Evolutionary conservation across 1,284 basidiomycete genomes (phyloP), one percentile per base, ranked within the genome.

Genomic region (Mycosarcoma mackinlayi): DNA sequence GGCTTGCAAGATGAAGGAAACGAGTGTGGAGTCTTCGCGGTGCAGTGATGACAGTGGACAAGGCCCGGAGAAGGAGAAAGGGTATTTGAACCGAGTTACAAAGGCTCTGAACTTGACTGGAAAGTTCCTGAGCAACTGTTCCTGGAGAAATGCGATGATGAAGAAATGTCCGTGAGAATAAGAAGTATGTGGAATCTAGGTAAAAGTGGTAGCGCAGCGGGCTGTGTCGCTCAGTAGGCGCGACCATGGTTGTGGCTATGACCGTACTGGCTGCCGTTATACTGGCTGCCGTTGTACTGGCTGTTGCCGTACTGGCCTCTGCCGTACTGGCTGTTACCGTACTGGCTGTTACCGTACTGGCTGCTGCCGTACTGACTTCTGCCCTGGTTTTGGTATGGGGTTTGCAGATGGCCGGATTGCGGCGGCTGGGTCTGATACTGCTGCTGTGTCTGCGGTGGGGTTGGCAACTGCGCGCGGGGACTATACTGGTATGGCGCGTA

Each of bases 321-420:
- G 11, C 44, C 34, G 23, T 48, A 16, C 33, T 47, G 46, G 34
- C 41, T 46, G 25, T 28, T 24, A 16, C 50, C 25, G 14, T 30
- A 16, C 13, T 52, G 39, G 30, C 31, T 52, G 6, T 24, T 14
- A 13, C 40, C 33, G 27, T 38, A 21, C 37, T 38, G 37, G 19
- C 37, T 38, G 8, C 8, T n/a, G n/a, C 6, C 10, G 21, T 51
- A 24, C 27, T 41, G 47, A 9, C 9, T 25, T n/a, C 41, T 35
- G 10, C 8, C 28, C 6, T 37, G 8, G 41, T 8, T 47, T 11
- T 55, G 55, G 21, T 65, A 65, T 10, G 62, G 56, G 41, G 19
- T 58, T 19, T 65, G 62, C 56, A 65, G n/a, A 46, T 55, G 53
- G n/a, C 19, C 6, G 25, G 46, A 9, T 46, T 64, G 61, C 40